Percentiles rank a stretch among this genome's conserved stretches.
Evolutionary conservation across 2,329 filamentous ascomycete species (phyloP).

Genomic region (Emericellopsis cladophorae): DNA sequence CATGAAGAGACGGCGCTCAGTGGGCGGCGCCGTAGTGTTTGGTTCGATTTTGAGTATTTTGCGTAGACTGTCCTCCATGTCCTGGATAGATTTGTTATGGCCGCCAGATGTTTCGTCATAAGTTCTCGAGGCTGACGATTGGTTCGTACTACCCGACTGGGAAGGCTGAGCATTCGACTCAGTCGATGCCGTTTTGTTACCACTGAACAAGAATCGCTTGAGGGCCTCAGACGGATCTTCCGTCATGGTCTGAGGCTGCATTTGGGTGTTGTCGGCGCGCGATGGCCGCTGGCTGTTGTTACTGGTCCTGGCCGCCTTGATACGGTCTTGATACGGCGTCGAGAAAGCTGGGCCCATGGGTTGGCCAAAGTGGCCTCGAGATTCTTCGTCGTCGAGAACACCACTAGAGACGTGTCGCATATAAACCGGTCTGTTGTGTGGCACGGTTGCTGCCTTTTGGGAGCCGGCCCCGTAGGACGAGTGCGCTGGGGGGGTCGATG

Average conservation of each 20-base stretch:
- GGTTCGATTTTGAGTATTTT: constrained; percentile 35
- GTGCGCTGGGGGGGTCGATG: background rate
- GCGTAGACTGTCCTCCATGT: constrained; percentile 41
- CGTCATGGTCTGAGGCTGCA: background rate
- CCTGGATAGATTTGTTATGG: constrained; percentile 20
- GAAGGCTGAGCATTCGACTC: too few species aligned
- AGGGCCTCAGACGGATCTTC: constrained; percentile 33
- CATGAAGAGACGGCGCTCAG: constrained; percentile 6
- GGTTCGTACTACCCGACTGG: background rate
- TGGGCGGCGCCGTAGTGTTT: constrained; percentile 2
- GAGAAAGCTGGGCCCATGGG: constrained; percentile 55
- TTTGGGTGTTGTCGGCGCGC: too few species aligned
- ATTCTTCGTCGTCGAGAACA: constrained; percentile 31
- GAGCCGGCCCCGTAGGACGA: background rate
- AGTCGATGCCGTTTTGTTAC: constrained; percentile 8
- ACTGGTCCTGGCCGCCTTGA: constrained; percentile 33
- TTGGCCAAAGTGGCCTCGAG: constrained; percentile 45
- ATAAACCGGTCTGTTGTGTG: background rate
- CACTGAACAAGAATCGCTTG: constrained; percentile 42
- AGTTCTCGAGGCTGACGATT: background rate
- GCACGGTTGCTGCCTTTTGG: constrained; percentile 7
- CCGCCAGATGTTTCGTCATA: background rate
- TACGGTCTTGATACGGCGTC: constrained; percentile 50
- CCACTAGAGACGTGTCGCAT: background rate
- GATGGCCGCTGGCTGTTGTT: background rate